phyloP scores from a whole-genome alignment of 768 basidiomycete genomes.

The Lanmaoa rubissima region DNA sequence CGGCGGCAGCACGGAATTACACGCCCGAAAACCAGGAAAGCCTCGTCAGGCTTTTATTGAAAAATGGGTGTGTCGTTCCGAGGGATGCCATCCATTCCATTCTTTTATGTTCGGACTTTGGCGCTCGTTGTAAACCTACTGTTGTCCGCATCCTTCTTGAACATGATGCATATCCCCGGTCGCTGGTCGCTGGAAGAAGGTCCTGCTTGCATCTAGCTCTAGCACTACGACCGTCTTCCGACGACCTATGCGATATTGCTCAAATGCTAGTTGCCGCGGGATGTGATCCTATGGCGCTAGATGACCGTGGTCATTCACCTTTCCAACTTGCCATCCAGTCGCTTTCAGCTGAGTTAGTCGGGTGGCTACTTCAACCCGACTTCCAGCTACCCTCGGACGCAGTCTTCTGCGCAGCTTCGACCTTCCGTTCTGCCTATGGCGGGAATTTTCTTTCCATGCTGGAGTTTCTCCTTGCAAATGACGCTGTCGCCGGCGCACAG shows the following conservation, averaged over 20 bases:
- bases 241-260: not conserved
- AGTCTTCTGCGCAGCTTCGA: not conserved
- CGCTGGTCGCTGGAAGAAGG: no score
- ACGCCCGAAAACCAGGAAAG: not conserved
- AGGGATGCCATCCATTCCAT: not conserved
- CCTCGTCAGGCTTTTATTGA: not conserved
- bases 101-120: no score
- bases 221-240: not conserved
- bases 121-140: not conserved
- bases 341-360: not conserved
- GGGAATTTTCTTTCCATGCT: no score
- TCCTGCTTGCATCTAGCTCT: not conserved
- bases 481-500: not conserved
- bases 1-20: not conserved
- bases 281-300: not conserved
- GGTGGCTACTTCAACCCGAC: not conserved
- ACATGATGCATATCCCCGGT: not conserved
- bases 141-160: not conserved
- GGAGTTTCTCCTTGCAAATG: not conserved
- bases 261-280: not conserved
- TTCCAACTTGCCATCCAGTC: not conserved
- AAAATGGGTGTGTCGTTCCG: not conserved
- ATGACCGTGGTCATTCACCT: not conserved
- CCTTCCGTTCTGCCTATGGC: no score
- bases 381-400: not conserved